Evolutionary conservation across 2,329 filamentous ascomycete genomes (phyloP).

Genomic region (Bipolaris gigantea): DNA sequence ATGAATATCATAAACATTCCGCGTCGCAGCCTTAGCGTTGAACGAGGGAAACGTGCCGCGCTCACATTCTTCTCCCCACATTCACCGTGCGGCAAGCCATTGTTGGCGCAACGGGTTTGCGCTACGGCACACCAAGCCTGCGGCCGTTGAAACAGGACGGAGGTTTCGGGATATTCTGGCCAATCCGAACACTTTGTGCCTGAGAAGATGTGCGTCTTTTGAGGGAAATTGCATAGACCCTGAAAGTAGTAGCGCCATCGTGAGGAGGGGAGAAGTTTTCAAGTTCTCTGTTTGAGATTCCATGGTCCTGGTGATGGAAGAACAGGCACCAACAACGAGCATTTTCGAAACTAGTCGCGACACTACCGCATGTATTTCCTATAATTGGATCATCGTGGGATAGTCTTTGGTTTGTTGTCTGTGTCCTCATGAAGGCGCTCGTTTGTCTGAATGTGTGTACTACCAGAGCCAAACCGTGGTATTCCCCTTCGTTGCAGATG

Average conservation of each 20-base stretch:
- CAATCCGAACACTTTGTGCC: constrained; percentile 4
- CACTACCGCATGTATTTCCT: neutral
- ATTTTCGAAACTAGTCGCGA: neutral
- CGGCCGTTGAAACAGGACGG: constrained; percentile 12
- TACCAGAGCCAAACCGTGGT: neutral
- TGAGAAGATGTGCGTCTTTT: neutral
- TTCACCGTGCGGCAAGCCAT: neutral
- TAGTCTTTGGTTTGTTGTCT: neutral
- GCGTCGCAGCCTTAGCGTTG: constrained; percentile 5
- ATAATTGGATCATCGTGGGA: neutral
- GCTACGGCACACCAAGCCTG: constrained; percentile 7
- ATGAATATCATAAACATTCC: neutral
- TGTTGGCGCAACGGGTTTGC: constrained; percentile 2
- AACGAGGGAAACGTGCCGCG: neutral
- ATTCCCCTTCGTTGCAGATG: neutral
- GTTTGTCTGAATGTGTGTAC: too few relatives aligned
- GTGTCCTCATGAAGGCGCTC: neutral
- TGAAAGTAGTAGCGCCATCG: constrained; percentile 1
- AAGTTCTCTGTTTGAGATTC: neutral
- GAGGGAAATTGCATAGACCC: neutral
- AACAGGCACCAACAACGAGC: neutral
- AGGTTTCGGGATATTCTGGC: constrained; percentile 12
- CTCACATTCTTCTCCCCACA: constrained; percentile 3
- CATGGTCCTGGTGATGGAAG: neutral
- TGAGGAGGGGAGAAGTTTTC: neutral